Conservation (phyloP, 345 rosid genomes). For the Bruguiera sexangula region DNA sequence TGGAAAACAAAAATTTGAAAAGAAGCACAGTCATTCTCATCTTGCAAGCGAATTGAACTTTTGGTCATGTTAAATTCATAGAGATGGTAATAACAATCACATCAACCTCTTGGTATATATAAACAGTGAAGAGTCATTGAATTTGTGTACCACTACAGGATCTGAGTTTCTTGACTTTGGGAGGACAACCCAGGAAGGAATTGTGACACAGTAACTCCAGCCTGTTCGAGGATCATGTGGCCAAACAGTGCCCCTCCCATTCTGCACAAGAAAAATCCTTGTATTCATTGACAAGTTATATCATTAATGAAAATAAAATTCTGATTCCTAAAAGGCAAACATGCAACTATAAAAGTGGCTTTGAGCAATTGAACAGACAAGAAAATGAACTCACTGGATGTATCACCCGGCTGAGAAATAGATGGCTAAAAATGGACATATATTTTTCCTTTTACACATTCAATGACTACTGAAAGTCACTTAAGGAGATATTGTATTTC, state of each 20-base stretch:
- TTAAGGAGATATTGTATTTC: neutral
- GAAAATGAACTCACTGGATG: neutral
- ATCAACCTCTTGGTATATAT: constrained; percentile 29
- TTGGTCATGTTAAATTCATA: constrained; percentile 7
- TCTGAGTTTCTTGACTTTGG: constrained; percentile 91
- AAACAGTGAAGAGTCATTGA: constrained; percentile 27
- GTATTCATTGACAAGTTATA: neutral
- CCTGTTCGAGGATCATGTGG: constrained; percentile 87
- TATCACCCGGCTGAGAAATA: neutral
- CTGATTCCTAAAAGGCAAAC: neutral
- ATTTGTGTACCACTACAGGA: constrained; percentile 85
- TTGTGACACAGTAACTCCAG: constrained; percentile 91
- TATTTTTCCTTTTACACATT: neutral
- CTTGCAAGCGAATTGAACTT: neutral
- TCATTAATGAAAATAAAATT: neutral
- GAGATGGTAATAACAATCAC: constrained; percentile 18
- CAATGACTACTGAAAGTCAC: neutral
- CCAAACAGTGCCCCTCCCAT: constrained; percentile 80
- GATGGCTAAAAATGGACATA: neutral
- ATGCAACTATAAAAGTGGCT: neutral
- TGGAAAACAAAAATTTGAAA: too few relatives aligned
- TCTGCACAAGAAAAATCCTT: constrained; percentile 47
- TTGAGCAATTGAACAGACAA: neutral
- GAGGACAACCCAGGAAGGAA: constrained; percentile 87
- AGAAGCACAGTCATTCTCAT: too few relatives aligned